Evolutionary conservation across 805 yeast genomes (phyloP).

Genomic region (Henningerozyma blattae): DNA sequence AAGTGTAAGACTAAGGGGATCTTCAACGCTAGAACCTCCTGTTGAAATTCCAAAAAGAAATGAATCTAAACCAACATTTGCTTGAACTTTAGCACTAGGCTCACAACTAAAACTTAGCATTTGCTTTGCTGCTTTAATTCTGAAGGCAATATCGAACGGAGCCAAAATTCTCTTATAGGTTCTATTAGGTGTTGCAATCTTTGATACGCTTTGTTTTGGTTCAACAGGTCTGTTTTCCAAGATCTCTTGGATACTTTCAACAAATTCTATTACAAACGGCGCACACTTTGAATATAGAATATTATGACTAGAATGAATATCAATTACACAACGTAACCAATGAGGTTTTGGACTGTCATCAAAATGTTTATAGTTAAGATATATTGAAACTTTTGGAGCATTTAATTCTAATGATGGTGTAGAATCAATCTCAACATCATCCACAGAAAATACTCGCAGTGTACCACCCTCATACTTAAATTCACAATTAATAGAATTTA

Average conservation of each 20-base stretch:
- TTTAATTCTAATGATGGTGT: slow-evolving; percentile 47
- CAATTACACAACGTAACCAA: slow-evolving; percentile 17
- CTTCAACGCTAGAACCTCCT: slow-evolving; percentile 29
- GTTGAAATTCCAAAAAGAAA: slow-evolving; percentile 49
- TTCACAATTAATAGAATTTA: slow-evolving; percentile 35
- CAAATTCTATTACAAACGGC: slow-evolving; percentile 57
- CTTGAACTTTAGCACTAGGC: slow-evolving; percentile 88
- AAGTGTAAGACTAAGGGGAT: slow-evolving; percentile 33
- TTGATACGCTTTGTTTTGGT: background rate
- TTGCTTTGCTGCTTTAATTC: slow-evolving; percentile 61
- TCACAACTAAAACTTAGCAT: slow-evolving; percentile 74
- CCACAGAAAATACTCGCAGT: slow-evolving; percentile 29
- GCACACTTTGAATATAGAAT: slow-evolving; percentile 61
- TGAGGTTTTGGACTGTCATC: slow-evolving; percentile 11
- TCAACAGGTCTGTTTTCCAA: slow-evolving; percentile 25
- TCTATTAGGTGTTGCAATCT: slow-evolving; percentile 7
- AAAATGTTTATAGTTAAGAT: slow-evolving; percentile 34
- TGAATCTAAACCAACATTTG: slow-evolving; percentile 63
- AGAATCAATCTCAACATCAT: slow-evolving; percentile 29
- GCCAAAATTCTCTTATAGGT: slow-evolving; percentile 36
- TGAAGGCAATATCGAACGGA: slow-evolving; percentile 49
- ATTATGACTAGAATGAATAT: slow-evolving; percentile 49
- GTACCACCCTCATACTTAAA: slow-evolving; percentile 62
- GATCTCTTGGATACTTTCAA: slow-evolving; percentile 36
- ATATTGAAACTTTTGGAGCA: slow-evolving; percentile 62